A percentile compares a stretch with the other conserved stretches of the same genome.
Evolutionary conservation across 345 rosid genomes (phyloP).

Genomic region (Balakata baccata): DNA sequence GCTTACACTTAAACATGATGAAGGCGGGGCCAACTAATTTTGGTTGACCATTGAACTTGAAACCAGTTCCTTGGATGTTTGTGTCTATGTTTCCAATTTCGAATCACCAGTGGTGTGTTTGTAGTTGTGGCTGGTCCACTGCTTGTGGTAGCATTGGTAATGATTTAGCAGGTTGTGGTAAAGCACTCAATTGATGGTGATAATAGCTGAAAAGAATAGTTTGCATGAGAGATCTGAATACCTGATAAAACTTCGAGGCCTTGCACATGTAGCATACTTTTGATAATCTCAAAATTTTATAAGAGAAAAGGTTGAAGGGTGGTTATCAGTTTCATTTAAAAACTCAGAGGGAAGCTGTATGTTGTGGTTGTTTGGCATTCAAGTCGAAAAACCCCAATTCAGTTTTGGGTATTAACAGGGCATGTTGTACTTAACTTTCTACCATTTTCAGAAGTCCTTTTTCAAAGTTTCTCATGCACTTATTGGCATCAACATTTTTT

Average conservation of each 20-base stretch:
- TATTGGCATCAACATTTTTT: neutral
- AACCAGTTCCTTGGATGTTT: neutral
- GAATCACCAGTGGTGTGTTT: neutral
- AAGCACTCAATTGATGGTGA: neutral
- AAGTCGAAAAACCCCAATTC: neutral
- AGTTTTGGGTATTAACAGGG: neutral
- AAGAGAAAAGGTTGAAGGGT: neutral
- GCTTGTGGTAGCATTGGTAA: neutral
- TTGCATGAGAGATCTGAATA: slow-evolving; percentile 7
- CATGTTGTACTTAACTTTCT: neutral
- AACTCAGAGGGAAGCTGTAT: neutral
- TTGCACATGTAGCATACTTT: neutral
- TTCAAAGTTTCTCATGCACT: neutral
- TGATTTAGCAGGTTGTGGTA: neutral
- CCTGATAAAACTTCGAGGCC: neutral
- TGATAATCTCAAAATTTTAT: neutral
- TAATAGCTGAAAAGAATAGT: slow-evolving; percentile 3
- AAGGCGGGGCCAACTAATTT: neutral
- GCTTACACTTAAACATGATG: neutral
- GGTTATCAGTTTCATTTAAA: neutral
- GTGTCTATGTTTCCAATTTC: neutral
- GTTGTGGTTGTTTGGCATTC: neutral
- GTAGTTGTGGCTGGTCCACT: neutral
- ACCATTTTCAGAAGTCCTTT: neutral
- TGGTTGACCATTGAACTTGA: neutral